phyloP scores from a whole-genome alignment of 768 basidiomycete species.

The Mycena vulgaris region DNA sequence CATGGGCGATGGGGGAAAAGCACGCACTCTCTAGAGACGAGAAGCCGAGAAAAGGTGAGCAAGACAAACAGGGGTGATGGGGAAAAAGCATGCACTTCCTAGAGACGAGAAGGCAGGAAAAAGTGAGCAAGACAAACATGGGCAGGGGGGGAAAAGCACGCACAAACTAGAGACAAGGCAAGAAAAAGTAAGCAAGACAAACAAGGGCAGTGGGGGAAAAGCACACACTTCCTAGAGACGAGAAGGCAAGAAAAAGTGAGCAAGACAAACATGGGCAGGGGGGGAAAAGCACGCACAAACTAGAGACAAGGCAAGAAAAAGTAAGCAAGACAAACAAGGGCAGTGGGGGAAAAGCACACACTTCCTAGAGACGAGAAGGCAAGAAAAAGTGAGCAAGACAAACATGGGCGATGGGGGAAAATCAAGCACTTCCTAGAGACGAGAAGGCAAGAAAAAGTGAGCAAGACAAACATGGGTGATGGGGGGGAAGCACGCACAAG shows the following conservation, averaged over 20 bases:
- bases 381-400: not conserved
- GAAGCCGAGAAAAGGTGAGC: not conserved
- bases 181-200: not conserved
- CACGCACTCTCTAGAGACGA: not conserved
- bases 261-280: not conserved
- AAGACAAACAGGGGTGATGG: not conserved
- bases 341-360: not conserved
- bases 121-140: not conserved
- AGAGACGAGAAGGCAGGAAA: not conserved
- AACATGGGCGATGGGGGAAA: not conserved
- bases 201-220: not conserved
- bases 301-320: not conserved
- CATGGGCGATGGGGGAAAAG: too few relatives aligned
- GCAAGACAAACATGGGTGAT: not conserved
- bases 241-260: not conserved
- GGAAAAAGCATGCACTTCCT: not conserved
- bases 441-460: slow-evolving; percentile 1
- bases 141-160: not conserved
- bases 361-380: not conserved
- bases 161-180: not conserved
- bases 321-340: not conserved
- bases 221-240: not conserved
- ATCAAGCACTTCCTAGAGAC: slow-evolving; percentile 1
- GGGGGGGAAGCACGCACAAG: not conserved
- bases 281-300: not conserved